phyloP scores from a whole-genome alignment of 139 green algal species.

The Volvox africanus region DNA sequence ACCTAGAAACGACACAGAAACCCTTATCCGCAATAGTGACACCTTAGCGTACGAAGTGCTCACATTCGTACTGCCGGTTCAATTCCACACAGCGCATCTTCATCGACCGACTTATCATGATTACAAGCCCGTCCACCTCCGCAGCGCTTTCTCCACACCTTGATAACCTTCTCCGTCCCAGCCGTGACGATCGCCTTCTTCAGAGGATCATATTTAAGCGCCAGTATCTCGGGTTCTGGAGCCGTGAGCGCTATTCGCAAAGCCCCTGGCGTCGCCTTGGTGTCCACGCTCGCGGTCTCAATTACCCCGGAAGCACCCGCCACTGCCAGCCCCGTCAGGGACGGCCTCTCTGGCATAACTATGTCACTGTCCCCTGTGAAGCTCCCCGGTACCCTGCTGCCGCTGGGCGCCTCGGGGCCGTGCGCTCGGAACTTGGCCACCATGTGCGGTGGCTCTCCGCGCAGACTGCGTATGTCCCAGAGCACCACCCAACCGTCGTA shows the following conservation, averaged over 20 bases:
- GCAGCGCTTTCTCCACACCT: slow-evolving; percentile 47
- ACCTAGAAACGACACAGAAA: neutral
- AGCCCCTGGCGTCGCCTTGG: neutral
- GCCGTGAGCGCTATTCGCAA: neutral
- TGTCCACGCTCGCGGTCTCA: too few relatives aligned
- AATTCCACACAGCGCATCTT: neutral
- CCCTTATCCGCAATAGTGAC: neutral
- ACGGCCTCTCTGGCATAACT: neutral
- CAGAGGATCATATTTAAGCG: slow-evolving; percentile 60
- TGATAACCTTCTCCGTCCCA: slow-evolving; percentile 70
- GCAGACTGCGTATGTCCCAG: slow-evolving; percentile 71
- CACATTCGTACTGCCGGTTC: neutral
- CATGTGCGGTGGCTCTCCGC: slow-evolving; percentile 59
- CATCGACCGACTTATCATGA: neutral
- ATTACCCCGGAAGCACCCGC: neutral
- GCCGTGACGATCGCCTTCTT: slow-evolving; percentile 75
- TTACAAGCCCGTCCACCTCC: neutral
- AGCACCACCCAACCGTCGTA: slow-evolving; percentile 74
- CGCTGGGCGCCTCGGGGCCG: slow-evolving; percentile 8
- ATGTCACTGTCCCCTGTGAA: neutral
- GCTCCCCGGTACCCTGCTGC: neutral
- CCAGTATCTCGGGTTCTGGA: slow-evolving; percentile 70
- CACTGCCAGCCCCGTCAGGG: neutral
- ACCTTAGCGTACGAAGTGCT: neutral
- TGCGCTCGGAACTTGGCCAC: slow-evolving; percentile 56